Base-by-base conservation (phyloP, 2,329 filamentous ascomycete species). In the Fusarium siculi region DNA sequence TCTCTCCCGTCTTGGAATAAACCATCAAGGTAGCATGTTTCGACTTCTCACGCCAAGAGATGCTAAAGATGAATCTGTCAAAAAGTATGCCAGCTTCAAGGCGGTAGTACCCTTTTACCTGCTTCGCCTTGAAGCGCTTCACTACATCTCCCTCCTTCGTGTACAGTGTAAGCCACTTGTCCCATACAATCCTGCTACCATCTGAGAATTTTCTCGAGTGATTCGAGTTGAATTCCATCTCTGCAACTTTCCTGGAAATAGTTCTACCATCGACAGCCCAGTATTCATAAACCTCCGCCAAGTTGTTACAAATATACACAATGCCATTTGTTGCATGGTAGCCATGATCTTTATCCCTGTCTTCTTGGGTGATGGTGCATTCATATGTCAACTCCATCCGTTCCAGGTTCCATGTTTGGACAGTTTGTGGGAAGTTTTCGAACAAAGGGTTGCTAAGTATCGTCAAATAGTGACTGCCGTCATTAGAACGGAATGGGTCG, bases 51-150 rank as follows among this genome's bases (percentile, higher is more conserved):
- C 49, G 49, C 32, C 32, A 52, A 25, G 49, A 63, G 7, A 72
- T 55, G 11, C 28, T 44, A 10, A 64, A 68, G 39, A 72, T 40
- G 57, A 72, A 72, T 14, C 53, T 50, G 30, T 72, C 63, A n/a
- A 63, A 50, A 9, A 72, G 32, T 28, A 58, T 47, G 9, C 56
- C 63, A 36, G 49, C 32, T 36, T 52, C 32, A 36, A 52, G 18
- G 12, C 14, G 11, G 32, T 47, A 47, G 9, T 25, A 14, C 16
- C n/a, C 30, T 3, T 8, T 2, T 25, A 19, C 49, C 12, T 19
- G 12, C 32, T 36, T 25, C 25, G 25, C 25, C 25, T 25, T 25
- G 25, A 25, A 25, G 25, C 25, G 25, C 25, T 25, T 52, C 32
- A 52, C 32, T 15, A 52, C n/a, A 52, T 52, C 49, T 36, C 49